These are phyloP conservation scores for Myxozyma udenii DNA, from an alignment of 805 yeast genomes.

Conservation along the genomic window DNA sequence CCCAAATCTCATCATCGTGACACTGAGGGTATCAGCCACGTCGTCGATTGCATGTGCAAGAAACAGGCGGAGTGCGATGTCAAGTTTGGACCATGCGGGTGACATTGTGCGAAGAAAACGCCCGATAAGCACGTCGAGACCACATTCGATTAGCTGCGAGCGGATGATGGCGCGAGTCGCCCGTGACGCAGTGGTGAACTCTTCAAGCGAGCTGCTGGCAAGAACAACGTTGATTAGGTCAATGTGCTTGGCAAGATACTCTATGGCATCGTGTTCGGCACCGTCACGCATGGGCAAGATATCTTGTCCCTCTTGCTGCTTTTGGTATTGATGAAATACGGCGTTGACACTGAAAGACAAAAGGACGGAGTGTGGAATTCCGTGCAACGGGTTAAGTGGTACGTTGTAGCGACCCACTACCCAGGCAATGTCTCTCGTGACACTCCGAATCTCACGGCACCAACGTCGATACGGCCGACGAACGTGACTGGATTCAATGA, in stretches of 20 bases:
- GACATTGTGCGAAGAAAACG: not conserved
- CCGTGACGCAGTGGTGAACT: not conserved
- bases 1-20: not conserved
- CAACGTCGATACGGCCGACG: conserved; percentile 21
- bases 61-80: not conserved
- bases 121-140: conserved; percentile 19
- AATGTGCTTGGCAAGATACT: conserved; percentile 24
- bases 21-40: not conserved
- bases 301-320: not conserved
- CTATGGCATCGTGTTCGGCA: conserved; percentile 17
- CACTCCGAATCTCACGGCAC: conserved; percentile 14
- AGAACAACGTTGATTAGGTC: conserved; percentile 16
- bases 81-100: not conserved
- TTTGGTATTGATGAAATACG: not conserved
- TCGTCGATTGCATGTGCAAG: not conserved
- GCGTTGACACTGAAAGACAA: not conserved
- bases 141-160: conserved; percentile 3
- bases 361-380: not conserved
- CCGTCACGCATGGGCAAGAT: not conserved
- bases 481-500: conserved; percentile 14
- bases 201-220: not conserved
- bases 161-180: not conserved
- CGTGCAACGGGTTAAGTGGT: not conserved
- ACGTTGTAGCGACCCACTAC: conserved; percentile 4
- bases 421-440: conserved; percentile 24